Conservation (phyloP, 257 asterid genomes). For the Leonotis leonurus region DNA sequence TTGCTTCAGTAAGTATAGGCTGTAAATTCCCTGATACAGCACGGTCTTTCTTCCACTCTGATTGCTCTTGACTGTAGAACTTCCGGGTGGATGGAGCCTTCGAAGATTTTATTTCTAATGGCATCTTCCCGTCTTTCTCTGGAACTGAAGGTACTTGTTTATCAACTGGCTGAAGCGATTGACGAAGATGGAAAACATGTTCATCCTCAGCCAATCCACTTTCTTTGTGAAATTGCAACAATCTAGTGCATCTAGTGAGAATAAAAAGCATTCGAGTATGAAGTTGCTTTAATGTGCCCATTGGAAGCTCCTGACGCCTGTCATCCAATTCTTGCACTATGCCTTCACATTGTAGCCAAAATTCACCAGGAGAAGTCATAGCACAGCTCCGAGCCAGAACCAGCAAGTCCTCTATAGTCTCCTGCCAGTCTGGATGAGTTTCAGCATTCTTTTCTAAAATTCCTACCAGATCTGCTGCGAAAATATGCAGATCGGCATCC, state of each 20-base stretch:
- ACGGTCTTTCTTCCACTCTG: conserved; percentile 60
- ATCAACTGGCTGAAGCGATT: conserved; percentile 78
- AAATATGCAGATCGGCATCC: conserved; percentile 87
- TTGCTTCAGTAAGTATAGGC: conserved; percentile 37
- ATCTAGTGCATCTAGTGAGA: conserved; percentile 94
- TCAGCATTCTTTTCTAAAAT: conserved; percentile 86
- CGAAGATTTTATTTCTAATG: conserved; percentile 38
- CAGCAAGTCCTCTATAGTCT: conserved; percentile 90
- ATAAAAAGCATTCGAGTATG: conserved; percentile 98
- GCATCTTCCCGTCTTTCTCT: conserved; percentile 35
- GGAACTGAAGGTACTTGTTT: conserved; percentile 36
- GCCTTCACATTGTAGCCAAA: conserved; percentile 99
- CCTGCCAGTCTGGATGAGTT: conserved; percentile 93
- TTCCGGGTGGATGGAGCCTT: conserved; percentile 53
- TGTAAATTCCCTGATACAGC: conserved; percentile 37
- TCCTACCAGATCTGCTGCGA: conserved; percentile 94
- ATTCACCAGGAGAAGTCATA: conserved; percentile 88
- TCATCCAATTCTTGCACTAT: conserved; percentile 97
- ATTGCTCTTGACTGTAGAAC: conserved; percentile 88
- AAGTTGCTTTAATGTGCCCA: conserved; percentile 88
- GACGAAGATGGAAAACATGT: conserved; percentile 60
- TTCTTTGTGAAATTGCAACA: conserved; percentile 96
- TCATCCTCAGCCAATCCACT: conserved; percentile 89
- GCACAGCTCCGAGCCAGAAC: conserved; percentile 93
- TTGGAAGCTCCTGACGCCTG: conserved; percentile 93